A percentile compares a stretch with the other conserved stretches of the same genome.
Conservation (phyloP, 164 flowering plant genomes). For the Tetrastigma voinierianum region DNA sequence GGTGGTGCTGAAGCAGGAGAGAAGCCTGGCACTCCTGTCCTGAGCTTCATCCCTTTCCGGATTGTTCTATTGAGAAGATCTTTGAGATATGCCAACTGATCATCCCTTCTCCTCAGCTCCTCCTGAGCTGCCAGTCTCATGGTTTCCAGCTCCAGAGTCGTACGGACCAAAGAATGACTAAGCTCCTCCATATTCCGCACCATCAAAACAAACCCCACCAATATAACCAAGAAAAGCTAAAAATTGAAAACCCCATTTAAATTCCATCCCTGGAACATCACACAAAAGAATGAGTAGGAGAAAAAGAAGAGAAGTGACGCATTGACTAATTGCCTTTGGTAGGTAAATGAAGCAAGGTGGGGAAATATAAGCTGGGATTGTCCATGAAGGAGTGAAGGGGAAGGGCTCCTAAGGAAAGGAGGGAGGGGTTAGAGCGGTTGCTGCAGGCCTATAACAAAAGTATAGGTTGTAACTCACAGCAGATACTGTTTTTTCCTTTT, state of each 20-base stretch:
- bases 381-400: conserved; percentile 45
- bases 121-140: conserved; percentile 64
- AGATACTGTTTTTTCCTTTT: too few species aligned
- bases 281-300: too few species aligned
- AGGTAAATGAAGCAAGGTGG: too few species aligned
- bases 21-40: conserved; percentile 52
- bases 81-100: conserved; percentile 51
- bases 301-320: background rate
- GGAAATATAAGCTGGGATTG: too few species aligned
- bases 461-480: too few species aligned
- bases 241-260: background rate
- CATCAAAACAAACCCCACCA: background rate
- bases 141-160: conserved; percentile 75
- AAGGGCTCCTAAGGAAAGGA: too few species aligned
- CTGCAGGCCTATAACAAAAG: too few species aligned
- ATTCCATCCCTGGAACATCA: background rate
- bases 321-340: conserved; percentile 61
- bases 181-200: conserved; percentile 72
- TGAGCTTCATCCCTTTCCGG: conserved; percentile 75
- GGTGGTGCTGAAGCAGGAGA: conserved; percentile 46
- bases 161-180: conserved; percentile 49
- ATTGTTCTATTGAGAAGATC: conserved; percentile 42
- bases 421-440: too few species aligned
- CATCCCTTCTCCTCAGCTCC: conserved; percentile 72
- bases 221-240: conserved; percentile 4